Percentiles rank a stretch among this genome's conserved stretches.
These are phyloP conservation scores for Suillus paluster DNA, from an alignment of 768 basidiomycete genomes.

Conservation along the genomic window DNA sequence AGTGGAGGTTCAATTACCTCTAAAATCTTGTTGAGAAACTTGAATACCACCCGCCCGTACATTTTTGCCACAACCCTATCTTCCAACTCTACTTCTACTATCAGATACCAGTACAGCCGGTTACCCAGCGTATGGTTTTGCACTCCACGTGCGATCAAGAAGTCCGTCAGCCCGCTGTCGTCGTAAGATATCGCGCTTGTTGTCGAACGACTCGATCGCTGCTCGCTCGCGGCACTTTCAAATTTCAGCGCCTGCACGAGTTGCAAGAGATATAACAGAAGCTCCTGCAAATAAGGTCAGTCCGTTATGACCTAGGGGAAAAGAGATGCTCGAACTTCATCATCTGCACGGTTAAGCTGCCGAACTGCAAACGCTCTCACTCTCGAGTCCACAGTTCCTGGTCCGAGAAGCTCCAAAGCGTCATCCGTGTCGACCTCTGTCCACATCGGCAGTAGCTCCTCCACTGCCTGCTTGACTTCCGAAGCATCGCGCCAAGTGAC, in stretches of 20 bases:
- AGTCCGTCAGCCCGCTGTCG: slow-evolving; percentile 92
- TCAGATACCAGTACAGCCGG: slow-evolving; percentile 95
- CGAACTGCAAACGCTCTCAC: slow-evolving; percentile 94
- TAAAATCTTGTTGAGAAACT: slow-evolving; percentile 85
- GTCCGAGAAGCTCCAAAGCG: slow-evolving; percentile 92
- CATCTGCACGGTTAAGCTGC: slow-evolving; percentile 89
- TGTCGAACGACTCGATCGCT: slow-evolving; percentile 72
- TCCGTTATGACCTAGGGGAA: neutral
- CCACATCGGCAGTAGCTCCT: slow-evolving; percentile 94
- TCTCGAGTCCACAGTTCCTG: slow-evolving; percentile 85
- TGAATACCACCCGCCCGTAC: slow-evolving; percentile 90
- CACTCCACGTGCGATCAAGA: slow-evolving; percentile 85
- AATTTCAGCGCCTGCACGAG: slow-evolving; percentile 98
- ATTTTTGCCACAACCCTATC: slow-evolving; percentile 88
- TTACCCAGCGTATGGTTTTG: slow-evolving; percentile 87
- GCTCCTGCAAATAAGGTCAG: slow-evolving; percentile 60
- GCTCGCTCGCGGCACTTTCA: slow-evolving; percentile 80
- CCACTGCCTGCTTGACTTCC: slow-evolving; percentile 97
- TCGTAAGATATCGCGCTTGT: slow-evolving; percentile 83
- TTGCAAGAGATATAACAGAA: slow-evolving; percentile 90
- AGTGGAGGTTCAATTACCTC: slow-evolving; percentile 56
- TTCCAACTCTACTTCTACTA: slow-evolving; percentile 88
- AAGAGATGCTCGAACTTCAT: slow-evolving; percentile 66
- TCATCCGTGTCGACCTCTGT: slow-evolving; percentile 97
- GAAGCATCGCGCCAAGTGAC: slow-evolving; percentile 97